Evolutionary conservation across 257 asterid genomes (phyloP).

Genomic region (Salvia miltiorrhiza): DNA sequence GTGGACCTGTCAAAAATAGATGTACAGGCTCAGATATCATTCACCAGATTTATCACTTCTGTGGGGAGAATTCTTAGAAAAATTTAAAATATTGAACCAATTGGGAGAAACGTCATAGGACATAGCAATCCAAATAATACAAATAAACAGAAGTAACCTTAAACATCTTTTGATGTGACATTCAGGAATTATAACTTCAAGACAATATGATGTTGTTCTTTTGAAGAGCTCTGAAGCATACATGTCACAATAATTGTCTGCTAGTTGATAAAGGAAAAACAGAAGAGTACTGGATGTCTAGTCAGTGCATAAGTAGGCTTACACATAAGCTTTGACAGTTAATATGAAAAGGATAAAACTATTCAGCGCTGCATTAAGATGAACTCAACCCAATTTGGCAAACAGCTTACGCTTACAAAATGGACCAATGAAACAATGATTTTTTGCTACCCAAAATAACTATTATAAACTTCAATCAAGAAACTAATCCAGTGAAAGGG

Average conservation of each 20-base stretch:
- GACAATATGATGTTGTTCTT: background rate
- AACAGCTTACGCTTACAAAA: background rate
- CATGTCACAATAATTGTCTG: background rate
- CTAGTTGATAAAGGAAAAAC: background rate
- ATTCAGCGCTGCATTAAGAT: background rate
- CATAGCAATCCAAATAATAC: background rate
- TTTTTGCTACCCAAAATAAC: background rate
- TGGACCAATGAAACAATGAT: background rate
- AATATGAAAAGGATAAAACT: background rate
- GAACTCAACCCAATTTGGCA: background rate
- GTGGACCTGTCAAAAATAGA: constrained; percentile 67
- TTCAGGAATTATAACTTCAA: background rate
- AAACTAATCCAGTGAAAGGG: background rate
- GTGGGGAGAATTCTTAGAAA: background rate
- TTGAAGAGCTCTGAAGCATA: background rate
- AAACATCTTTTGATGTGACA: background rate
- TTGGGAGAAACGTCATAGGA: background rate
- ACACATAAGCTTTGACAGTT: background rate
- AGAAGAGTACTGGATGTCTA: background rate
- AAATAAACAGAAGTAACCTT: background rate
- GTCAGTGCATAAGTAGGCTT: background rate
- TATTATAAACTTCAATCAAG: background rate
- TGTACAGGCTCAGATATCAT: constrained; percentile 10
- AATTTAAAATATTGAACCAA: background rate
- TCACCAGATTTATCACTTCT: constrained; percentile 4